A percentile compares a stretch with the other conserved stretches of the same genome.
Evolutionary conservation across 2,329 filamentous ascomycete species (phyloP).

Genomic region (Trichoderma afroharzianum): DNA sequence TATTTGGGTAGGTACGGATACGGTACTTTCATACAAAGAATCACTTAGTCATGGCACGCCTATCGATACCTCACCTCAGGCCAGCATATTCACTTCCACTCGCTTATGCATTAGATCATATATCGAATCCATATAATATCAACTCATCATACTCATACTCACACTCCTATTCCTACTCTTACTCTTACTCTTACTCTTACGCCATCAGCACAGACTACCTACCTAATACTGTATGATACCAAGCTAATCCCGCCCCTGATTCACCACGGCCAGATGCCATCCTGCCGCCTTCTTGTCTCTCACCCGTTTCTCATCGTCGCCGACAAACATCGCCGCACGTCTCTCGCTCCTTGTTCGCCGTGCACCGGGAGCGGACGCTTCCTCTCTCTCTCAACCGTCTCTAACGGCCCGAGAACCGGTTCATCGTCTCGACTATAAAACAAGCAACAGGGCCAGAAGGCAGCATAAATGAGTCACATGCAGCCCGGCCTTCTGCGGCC

Average conservation of each 20-base stretch:
- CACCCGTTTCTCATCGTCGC: not conserved
- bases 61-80: not conserved
- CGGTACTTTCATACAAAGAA: not conserved
- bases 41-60: not conserved
- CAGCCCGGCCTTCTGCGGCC: conserved; percentile 2
- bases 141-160: not conserved
- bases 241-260: not conserved
- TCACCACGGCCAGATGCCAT: not conserved
- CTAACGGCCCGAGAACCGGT: not conserved
- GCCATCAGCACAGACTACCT: not conserved
- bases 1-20: not conserved
- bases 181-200: not conserved
- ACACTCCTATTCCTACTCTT: not conserved
- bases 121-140: not conserved
- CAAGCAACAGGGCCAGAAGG: not conserved
- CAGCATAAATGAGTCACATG: conserved; percentile 6
- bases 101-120: not conserved
- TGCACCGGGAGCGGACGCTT: not conserved
- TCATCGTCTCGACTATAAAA: not conserved
- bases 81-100: not conserved
- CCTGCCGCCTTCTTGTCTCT: not conserved
- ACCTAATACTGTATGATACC: too few relatives aligned
- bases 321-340: not conserved
- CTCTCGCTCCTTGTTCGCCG: not conserved
- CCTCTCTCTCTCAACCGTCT: not conserved